Percentiles rank a stretch among this genome's conserved stretches.
Conservation (phyloP, 805 yeast species). For the Saturnispora serradocipensis region DNA sequence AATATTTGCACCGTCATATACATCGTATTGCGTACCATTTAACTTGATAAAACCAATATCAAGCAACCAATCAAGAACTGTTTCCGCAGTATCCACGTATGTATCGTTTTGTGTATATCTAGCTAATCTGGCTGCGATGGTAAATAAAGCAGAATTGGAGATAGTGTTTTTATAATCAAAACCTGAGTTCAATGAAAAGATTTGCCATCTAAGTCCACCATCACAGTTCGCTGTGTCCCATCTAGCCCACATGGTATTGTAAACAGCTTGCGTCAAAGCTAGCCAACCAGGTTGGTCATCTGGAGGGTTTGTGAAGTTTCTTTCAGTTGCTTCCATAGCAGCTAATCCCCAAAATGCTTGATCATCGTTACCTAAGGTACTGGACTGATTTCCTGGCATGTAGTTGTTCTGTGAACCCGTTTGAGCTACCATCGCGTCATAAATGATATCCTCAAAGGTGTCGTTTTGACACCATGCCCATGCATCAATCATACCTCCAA, state of each 20-base stretch:
- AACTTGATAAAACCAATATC: conserved; percentile 17
- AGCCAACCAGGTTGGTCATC: conserved; percentile 42
- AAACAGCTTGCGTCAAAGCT: conserved; percentile 72
- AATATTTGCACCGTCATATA: conserved; percentile 53
- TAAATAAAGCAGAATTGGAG: conserved; percentile 76
- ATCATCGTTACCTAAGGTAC: conserved; percentile 88
- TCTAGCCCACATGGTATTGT: conserved; percentile 70
- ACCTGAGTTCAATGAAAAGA: conserved; percentile 81
- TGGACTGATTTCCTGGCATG: conserved; percentile 71
- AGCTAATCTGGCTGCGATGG: conserved; percentile 74
- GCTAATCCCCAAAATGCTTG: conserved; percentile 92
- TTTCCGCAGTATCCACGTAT: conserved; percentile 65
- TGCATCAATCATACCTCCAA: conserved; percentile 62
- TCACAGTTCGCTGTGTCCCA: conserved; percentile 60
- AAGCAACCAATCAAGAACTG: conserved; percentile 59
- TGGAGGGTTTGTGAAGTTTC: conserved; percentile 73
- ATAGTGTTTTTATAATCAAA: conserved; percentile 82
- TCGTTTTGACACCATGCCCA: conserved; percentile 61
- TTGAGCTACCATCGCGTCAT: conserved; percentile 57
- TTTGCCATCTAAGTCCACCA: conserved; percentile 92
- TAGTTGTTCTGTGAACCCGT: conserved; percentile 49
- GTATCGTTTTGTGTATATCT: conserved; percentile 66
- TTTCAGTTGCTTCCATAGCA: conserved; percentile 75
- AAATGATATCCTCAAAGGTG: conserved; percentile 48
- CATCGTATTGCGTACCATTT: conserved; percentile 27